Evolutionary conservation across 352 stramenopile genomes (phyloP), one percentile per base, ranked within the genome.

Genomic region (Stramenopiles sp.): DNA sequence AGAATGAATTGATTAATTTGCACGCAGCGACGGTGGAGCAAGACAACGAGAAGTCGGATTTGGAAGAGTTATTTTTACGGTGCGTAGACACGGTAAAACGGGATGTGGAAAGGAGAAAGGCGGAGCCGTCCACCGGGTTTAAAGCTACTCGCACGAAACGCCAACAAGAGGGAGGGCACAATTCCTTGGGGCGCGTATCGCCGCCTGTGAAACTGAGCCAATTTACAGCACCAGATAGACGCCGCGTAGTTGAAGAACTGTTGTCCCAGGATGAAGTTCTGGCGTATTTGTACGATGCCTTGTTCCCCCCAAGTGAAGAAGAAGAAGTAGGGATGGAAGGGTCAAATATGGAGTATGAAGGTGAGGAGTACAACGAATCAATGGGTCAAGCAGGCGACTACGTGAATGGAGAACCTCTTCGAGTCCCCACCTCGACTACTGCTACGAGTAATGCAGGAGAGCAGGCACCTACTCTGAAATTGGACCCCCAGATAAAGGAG

Each of bases 1-100:
- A 82, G 3, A 85, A 90, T 33, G 76, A 89, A 1, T 81, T 89
- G 68, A 79, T 83, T 6, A 86, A 88, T 76, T 85, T 82, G 4
- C 81, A 83, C 34, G 85, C 89, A 48, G 75, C 88, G 0, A 71
- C 43, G 1, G 75, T 77, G 12, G 49, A 76, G 36, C 83, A 84
- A 74, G 77, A 76, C 31, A 79, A 84, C 3, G 80, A 80, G 4
- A 80, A 81, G 1, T 84, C 84, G 1, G 80, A 83, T 12, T 77
- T 92, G 30, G 84, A 91, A 74, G 81, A 81, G 25, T 87, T 92
- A 37, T 92, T 92, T 68, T 77, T 90, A 63, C 80, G 88, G 74
- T 91, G 86, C 76, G 78, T 93, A n/a, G 83, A 91, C 3, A 84
- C 85, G 0, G 84, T 92, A 34, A 92, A 92, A 77, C 82, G 87